phyloP scores from a whole-genome alignment of 495 filamentous ascomycete species.

The Coniosporium apollinis region DNA sequence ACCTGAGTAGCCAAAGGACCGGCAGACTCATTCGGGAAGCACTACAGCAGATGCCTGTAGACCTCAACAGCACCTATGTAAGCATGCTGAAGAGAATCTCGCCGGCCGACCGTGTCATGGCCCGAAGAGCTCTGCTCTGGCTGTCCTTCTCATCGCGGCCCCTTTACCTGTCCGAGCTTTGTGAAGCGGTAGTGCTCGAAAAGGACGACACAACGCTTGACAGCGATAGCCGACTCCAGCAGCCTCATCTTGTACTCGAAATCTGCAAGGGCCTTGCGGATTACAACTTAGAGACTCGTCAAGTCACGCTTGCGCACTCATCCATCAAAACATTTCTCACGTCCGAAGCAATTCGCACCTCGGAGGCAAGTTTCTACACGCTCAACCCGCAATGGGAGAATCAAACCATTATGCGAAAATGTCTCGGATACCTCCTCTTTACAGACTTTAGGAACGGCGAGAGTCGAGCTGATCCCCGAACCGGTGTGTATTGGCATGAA shows the following conservation, averaged over 20 bases:
- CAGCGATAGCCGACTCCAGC: constrained; percentile 2
- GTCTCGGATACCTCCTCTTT: constrained; percentile 7
- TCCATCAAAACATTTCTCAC: constrained; percentile 5
- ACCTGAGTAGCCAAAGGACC: constrained; percentile 3
- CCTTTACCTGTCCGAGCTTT: constrained; percentile 4
- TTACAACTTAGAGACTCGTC: background rate
- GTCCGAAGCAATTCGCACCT: constrained; percentile 4
- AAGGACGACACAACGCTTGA: constrained; percentile 4
- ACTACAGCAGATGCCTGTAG: constrained; percentile 2
- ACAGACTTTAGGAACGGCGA: constrained; percentile 2
- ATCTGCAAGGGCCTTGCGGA: constrained; percentile 5
- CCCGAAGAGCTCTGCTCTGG: constrained; percentile 6
- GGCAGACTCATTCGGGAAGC: constrained; percentile 5
- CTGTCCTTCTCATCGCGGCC: constrained; percentile 5
- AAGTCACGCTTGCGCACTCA: constrained; percentile 6
- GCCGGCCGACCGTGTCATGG: constrained; percentile 2
- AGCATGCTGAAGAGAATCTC: constrained; percentile 4
- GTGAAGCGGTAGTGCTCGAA: constrained; percentile 7
- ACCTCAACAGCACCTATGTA: constrained; percentile 4
- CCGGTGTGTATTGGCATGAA: background rate
- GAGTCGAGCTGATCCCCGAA: background rate
- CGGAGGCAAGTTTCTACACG: constrained; percentile 1
- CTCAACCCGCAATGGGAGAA: background rate
- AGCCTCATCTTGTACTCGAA: background rate
- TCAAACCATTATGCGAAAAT: constrained; percentile 4